These are phyloP conservation scores for Xylariaceae sp. DNA, from an alignment of 2,329 filamentous ascomycete species.

Conservation along the genomic window DNA sequence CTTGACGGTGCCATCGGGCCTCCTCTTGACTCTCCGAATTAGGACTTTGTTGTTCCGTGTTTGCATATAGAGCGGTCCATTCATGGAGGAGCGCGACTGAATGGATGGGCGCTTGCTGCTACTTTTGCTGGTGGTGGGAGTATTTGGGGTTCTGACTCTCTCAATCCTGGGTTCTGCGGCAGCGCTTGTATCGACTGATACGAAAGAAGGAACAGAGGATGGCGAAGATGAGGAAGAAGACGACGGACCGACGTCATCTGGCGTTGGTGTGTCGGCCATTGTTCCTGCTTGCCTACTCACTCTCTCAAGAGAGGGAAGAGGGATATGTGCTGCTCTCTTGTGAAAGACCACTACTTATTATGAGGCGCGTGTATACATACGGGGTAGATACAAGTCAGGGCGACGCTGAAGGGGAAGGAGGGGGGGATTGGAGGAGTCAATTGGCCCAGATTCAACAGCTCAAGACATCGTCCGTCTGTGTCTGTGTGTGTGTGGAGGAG, in stretches of 20 bases:
- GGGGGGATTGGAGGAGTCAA: no score
- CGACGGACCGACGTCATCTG: background rate
- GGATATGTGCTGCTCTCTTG: background rate
- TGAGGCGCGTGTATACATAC: background rate
- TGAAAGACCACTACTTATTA: no score
- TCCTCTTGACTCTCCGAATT: conserved; percentile 55
- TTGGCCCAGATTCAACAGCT: no score
- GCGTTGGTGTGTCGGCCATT: conserved; percentile 14
- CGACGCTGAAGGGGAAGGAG: background rate
- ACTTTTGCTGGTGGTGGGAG: no score
- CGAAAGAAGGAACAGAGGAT: conserved; percentile 13
- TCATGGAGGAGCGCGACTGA: conserved; percentile 41
- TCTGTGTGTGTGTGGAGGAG: no score
- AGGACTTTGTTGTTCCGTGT: conserved; percentile 50
- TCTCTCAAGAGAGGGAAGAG: no score
- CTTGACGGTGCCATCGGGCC: conserved; percentile 58
- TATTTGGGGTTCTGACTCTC: conserved; percentile 27
- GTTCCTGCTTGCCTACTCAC: conserved; percentile 3
- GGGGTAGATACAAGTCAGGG: background rate
- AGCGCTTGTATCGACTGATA: conserved; percentile 13
- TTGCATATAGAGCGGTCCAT: conserved; percentile 56
- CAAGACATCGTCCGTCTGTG: no score
- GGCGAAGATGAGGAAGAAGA: conserved; percentile 5
- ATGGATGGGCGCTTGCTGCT: conserved; percentile 29
- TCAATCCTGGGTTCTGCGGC: conserved; percentile 14